These are phyloP conservation scores for Stephania japonica DNA, from an alignment of 164 flowering plant species.

Conservation along the genomic window DNA sequence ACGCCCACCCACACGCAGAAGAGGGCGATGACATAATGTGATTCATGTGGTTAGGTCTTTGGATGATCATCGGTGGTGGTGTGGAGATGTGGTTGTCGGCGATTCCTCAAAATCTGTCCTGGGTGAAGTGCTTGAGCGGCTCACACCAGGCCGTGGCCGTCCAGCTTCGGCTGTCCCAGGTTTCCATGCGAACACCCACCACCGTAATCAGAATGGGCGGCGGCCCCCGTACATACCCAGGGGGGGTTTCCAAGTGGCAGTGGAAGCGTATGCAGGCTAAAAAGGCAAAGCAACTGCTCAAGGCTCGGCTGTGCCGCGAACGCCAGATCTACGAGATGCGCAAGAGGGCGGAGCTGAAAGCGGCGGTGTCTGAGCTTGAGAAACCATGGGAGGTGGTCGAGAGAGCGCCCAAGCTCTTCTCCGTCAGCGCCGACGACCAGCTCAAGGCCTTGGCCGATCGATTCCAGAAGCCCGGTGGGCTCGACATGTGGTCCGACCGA, in stretches of 20 bases:
- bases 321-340: constrained; percentile 92
- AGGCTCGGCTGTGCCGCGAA: constrained; percentile 72
- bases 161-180: constrained; percentile 3
- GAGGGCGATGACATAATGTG: background rate
- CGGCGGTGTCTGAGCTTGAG: constrained; percentile 85
- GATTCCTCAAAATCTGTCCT: constrained; percentile 15
- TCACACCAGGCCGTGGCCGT: background rate
- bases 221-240: constrained; percentile 84
- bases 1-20: too few relatives aligned
- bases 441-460: constrained; percentile 77
- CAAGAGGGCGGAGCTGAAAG: constrained; percentile 75
- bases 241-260: constrained; percentile 89
- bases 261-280: constrained; percentile 93
- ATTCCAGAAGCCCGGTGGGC: constrained; percentile 78
- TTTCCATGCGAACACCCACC: constrained; percentile 12
- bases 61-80: too few relatives aligned
- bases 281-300: constrained; percentile 77
- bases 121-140: background rate
- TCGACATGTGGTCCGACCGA: constrained; percentile 71
- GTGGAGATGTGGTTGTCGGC: too few relatives aligned
- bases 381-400: constrained; percentile 78
- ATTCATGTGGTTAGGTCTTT: too few relatives aligned
- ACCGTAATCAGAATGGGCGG: constrained; percentile 75
- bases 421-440: constrained; percentile 77
- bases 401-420: constrained; percentile 57